Conservation (phyloP, 2,329 filamentous ascomycete genomes). For the Pseudogymnoascus verrucosus region DNA sequence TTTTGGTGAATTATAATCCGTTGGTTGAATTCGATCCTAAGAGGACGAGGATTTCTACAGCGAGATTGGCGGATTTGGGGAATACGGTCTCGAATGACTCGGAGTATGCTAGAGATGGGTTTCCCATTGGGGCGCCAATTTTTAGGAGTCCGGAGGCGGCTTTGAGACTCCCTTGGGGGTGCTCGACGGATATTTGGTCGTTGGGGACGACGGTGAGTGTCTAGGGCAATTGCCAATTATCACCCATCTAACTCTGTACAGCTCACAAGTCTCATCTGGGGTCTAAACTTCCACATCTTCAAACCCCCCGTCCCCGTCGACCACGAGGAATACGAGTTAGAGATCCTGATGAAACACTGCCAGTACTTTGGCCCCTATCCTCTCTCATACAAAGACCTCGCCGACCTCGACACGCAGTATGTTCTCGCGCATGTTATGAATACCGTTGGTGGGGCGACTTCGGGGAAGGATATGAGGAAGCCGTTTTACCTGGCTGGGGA, state of each 20-base stretch:
- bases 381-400: conserved; percentile 19
- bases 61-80: conserved; percentile 13
- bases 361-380: conserved; percentile 20
- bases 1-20: conserved; percentile 15
- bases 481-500: conserved; percentile 18
- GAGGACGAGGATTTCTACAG: conserved; percentile 9
- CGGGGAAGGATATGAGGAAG: conserved; percentile 16
- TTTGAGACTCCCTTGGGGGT: conserved; percentile 18
- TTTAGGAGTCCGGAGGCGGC: conserved; percentile 18
- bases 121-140: conserved; percentile 16
- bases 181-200: conserved; percentile 22
- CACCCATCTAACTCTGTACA: conserved; percentile 11
- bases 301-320: conserved; percentile 21
- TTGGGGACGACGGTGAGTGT: conserved; percentile 17
- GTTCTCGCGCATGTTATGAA: conserved; percentile 16
- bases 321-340: conserved; percentile 20
- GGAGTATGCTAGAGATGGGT: conserved; percentile 15
- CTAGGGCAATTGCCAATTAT: not conserved
- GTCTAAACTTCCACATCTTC: conserved; percentile 21
- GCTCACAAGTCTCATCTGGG: conserved; percentile 24
- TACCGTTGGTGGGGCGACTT: conserved; percentile 4
- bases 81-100: conserved; percentile 10
- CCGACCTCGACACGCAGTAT: conserved; percentile 18
- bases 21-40: not conserved
- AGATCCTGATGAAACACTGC: conserved; percentile 21